Base-by-base conservation (phyloP, 805 yeast genomes). In the Candida germanica region DNA sequence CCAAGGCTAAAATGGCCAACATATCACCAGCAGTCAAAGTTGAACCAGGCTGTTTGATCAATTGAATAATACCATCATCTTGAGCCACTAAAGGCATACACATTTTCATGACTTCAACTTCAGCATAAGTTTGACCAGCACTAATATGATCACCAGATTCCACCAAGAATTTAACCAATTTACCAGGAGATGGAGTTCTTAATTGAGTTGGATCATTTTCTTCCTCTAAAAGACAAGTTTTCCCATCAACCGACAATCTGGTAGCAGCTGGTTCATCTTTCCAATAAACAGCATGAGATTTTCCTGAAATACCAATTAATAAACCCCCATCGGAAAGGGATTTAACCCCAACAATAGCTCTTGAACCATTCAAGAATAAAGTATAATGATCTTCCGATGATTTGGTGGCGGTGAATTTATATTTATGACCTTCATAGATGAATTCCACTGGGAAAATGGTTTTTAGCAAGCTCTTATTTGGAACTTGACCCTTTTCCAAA, bases 41-140 rank as follows among this genome's bases (percentile, higher is more conserved):
- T n/a, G 98, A 83, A 35, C 99, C 99, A 7, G 98, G 98, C 69
- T 93, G 98, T 64, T 93, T 91, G 58, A 93, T 79, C 28, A 88
- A 69, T 68, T 91, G 97, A 36, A 89, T 86, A 40, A 76, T 71
- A 74, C 99, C 99, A 53, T 85, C 83, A 61, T 91, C 98, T 61
- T 81, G 87, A 14, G 97, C 91, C 54, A 89, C 69, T 53, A 93
- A 75, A 33, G 98, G 97, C 97, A 93, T 93, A 65, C 89, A 88
- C 98, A 93, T 93, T 66, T 93, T 93, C 99, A 93, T 93, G 49
- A 93, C 98, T 69, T 93, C 99, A 39, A 93, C 96, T 69, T 93
- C 98, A 27, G 98, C 98, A 56, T 79, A 94, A 30, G 97, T 81
- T 66, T 91, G 95, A 43, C 98, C 98, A 42, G 93, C 80, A 35